A percentile compares a stretch with the other conserved stretches of the same genome.
Conservation (phyloP, 2,329 filamentous ascomycete species). For the Beauveria caledonica region DNA sequence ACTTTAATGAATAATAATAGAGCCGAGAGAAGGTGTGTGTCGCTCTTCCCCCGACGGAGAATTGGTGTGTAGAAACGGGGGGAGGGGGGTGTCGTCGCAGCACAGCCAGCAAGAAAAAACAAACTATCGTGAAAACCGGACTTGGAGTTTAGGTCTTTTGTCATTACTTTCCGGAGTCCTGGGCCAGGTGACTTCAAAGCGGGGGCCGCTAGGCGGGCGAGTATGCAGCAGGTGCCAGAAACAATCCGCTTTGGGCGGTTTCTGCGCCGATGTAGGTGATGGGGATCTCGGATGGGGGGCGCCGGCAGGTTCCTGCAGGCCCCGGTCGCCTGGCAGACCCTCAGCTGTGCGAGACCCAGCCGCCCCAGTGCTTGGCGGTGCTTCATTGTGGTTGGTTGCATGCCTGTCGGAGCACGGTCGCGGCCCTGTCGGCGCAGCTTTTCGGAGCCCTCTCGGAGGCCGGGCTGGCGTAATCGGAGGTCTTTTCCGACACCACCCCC, state of each 20-base stretch:
- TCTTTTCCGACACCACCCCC: background rate
- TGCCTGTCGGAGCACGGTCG: background rate
- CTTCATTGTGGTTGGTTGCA: background rate
- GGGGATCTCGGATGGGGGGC: slow-evolving; percentile 8
- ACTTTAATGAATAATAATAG: background rate
- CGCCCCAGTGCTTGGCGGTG: background rate
- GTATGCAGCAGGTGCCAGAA: slow-evolving; percentile 8
- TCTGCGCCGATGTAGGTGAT: slow-evolving; percentile 11
- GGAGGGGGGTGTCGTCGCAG: background rate
- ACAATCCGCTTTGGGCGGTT: slow-evolving; percentile 2
- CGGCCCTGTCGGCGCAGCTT: background rate
- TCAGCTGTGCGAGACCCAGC: background rate
- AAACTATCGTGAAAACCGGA: slow-evolving; percentile 9
- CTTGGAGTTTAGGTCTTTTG: slow-evolving; percentile 9
- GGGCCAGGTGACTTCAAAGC: slow-evolving; percentile 6
- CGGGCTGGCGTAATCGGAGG: background rate
- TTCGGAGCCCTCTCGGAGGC: background rate
- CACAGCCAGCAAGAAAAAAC: background rate
- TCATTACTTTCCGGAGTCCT: slow-evolving; percentile 2
- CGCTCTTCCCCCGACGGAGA: background rate
- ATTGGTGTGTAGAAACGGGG: background rate
- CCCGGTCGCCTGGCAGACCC: background rate
- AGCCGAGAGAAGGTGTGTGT: background rate
- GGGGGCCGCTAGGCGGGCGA: background rate
- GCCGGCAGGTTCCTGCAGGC: background rate